phyloP scores from a whole-genome alignment of 805 yeast species.

The Wickerhamomyces silvicola region DNA sequence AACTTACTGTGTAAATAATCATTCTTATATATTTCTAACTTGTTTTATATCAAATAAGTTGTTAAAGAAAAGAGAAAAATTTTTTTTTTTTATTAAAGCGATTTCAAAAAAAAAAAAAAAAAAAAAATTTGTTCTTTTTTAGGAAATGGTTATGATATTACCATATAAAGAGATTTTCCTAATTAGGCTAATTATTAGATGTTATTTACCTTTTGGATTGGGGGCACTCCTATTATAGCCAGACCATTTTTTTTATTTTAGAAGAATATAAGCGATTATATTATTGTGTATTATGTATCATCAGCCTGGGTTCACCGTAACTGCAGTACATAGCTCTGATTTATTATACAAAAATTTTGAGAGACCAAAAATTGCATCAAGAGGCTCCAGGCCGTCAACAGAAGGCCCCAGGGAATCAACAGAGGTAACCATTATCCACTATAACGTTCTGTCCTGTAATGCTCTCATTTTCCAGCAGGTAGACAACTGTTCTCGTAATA shows the following conservation, averaged over 20 bases:
- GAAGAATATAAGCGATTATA: too few relatives aligned
- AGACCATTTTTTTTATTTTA: too few relatives aligned
- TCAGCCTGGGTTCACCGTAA: too few relatives aligned
- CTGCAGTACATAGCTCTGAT: too few relatives aligned
- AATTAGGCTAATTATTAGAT: too few relatives aligned
- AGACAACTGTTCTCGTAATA: constrained; percentile 18
- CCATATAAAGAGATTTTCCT: too few relatives aligned
- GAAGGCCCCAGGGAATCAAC: constrained; percentile 5
- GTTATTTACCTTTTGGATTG: too few relatives aligned
- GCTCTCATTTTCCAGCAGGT: constrained; percentile 15
- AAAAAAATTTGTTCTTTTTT: constrained; percentile 1
- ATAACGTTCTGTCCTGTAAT: constrained; percentile 27
- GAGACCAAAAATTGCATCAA: too few relatives aligned
- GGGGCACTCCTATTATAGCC: too few relatives aligned
- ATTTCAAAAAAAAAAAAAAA: too few relatives aligned
- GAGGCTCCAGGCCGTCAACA: neutral
- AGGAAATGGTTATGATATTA: neutral
- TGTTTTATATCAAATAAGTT: neutral
- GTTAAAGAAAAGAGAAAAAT: constrained; percentile 3
- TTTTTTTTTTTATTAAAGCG: constrained; percentile 7
- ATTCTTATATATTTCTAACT: constrained; percentile 5
- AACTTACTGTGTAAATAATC: constrained; percentile 14
- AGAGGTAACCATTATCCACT: constrained; percentile 24
- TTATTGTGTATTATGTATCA: too few relatives aligned
- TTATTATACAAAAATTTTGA: too few relatives aligned